Evolutionary conservation across 352 stramenopile species (phyloP), one percentile per base, ranked within the genome.

Genomic region (Globisporangium cederbergense): DNA sequence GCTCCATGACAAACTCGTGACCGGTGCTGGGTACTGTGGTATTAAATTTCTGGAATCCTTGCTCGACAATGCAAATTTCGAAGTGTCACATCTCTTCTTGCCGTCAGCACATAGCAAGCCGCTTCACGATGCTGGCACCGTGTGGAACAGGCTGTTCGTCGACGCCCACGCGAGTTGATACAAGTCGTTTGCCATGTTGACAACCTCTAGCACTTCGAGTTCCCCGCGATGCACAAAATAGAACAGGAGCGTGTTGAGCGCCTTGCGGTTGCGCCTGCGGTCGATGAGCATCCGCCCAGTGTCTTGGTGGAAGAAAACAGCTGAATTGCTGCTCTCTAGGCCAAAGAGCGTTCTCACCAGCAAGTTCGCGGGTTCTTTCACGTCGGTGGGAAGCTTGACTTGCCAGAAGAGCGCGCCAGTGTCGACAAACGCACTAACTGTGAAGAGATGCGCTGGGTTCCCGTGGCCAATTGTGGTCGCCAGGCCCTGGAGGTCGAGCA

Each of bases 231-330:
- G 62, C 20, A 72, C 72, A 0, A 65, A 71, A 59, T 85, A 90
- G 60, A 82, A 88, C 72, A 88, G 78, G 34, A 91, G 69, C 13
- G 74, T 65, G 16, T 86, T 78, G 49, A 91, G 61, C 5, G 83
- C 80, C 9, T 58, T 55, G 6, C 51, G 32, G 56, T 87, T 75
- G 1, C 63, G 67, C 4, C 50, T 63, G 0, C 81, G 74, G 62
- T 92, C 67, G n/a, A 92, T 76, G n/a, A 92, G 57, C 38, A 92
- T 65, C 20, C 88, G 81, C 0, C 77, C 81, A n/a, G 72, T 86
- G 58, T 90, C 81, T 62, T 92, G 83, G 56, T 90, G 79, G 60
- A 89, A 89, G 70, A 81, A 79, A 61, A 83, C 68, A 22, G 82
- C 76, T 18, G 66, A 70, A 7, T 67, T 8, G 2, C 8, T 18